These are phyloP conservation scores for Glomus cerebriforme DNA, from an alignment of 192 early-diverging fungal species.

Conservation along the genomic window DNA sequence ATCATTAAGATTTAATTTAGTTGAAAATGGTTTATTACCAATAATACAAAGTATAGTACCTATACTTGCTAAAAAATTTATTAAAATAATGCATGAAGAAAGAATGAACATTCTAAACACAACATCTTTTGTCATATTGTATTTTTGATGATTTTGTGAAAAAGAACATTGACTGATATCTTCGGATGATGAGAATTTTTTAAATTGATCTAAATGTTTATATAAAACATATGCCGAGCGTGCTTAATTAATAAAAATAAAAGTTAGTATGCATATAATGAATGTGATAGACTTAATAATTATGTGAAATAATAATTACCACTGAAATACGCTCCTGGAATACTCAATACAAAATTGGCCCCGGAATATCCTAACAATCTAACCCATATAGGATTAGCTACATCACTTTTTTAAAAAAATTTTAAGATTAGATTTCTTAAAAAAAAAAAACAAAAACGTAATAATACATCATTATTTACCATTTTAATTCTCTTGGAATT, in stretches of 20 bases:
- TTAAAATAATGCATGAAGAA: neutral
- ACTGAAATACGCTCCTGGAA: neutral
- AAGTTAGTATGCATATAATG: neutral
- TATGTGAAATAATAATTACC: neutral
- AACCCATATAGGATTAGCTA: slow-evolving; percentile 8
- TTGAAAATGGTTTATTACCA: neutral
- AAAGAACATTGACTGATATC: neutral
- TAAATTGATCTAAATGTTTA: slow-evolving; percentile 18
- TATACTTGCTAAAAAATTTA: neutral
- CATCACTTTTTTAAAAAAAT: neutral
- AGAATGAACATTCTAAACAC: neutral
- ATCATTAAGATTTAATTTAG: neutral
- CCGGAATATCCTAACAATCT: slow-evolving; percentile 2
- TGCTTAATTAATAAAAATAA: neutral
- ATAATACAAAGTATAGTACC: neutral
- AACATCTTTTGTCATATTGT: neutral
- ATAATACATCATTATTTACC: neutral
- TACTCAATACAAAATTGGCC: neutral
- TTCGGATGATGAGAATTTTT: neutral
- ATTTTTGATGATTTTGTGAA: neutral
- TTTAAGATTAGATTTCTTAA: neutral
- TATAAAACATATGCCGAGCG: neutral
- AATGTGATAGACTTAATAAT: neutral
- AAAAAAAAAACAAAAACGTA: neutral
- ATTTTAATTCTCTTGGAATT: neutral